Evolutionary conservation across 192 early-diverging fungal species (phyloP).

Genomic region (Ambispora gerdemannii): DNA sequence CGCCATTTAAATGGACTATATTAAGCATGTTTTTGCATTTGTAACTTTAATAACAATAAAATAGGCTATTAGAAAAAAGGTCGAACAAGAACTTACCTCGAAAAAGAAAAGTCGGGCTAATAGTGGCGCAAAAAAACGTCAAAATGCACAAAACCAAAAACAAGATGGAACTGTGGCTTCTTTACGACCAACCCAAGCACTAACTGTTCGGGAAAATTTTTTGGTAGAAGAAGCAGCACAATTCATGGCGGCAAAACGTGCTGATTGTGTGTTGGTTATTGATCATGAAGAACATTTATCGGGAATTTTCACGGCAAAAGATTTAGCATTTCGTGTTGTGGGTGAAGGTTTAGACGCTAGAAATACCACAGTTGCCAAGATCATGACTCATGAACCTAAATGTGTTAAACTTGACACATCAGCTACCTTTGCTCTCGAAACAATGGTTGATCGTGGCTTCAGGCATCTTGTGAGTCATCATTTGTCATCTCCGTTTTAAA

Average conservation of each 20-base stretch:
- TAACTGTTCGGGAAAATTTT: slow-evolving; percentile 79
- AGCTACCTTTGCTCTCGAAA: slow-evolving; percentile 77
- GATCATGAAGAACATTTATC: slow-evolving; percentile 86
- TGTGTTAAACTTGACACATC: slow-evolving; percentile 80
- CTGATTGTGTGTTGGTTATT: slow-evolving; percentile 93
- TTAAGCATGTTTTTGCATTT: not conserved
- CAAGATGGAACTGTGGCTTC: slow-evolving; percentile 84
- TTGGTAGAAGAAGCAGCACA: slow-evolving; percentile 81
- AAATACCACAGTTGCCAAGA: slow-evolving; percentile 72
- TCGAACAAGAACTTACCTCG: slow-evolving; percentile 68
- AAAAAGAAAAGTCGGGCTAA: slow-evolving; percentile 42
- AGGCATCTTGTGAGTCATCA: slow-evolving; percentile 61
- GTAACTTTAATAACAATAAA: not conserved
- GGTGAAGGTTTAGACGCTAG: slow-evolving; percentile 60
- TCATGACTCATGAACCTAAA: slow-evolving; percentile 90
- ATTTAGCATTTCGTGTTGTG: slow-evolving; percentile 93
- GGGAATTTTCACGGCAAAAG: slow-evolving; percentile 98
- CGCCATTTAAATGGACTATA: too few species aligned
- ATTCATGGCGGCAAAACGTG: slow-evolving; percentile 95
- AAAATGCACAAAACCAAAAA: slow-evolving; percentile 43
- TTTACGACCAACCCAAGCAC: slow-evolving; percentile 77
- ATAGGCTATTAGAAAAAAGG: slow-evolving; percentile 66
- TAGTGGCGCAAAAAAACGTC: slow-evolving; percentile 21
- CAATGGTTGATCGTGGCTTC: slow-evolving; percentile 82
- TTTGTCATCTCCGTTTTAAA: not conserved